Percentiles rank a stretch among this genome's conserved stretches.
These are phyloP conservation scores for Chrysanthemum lavandulifolium DNA, from an alignment of 129 eudicot species.

Conservation along the genomic window DNA sequence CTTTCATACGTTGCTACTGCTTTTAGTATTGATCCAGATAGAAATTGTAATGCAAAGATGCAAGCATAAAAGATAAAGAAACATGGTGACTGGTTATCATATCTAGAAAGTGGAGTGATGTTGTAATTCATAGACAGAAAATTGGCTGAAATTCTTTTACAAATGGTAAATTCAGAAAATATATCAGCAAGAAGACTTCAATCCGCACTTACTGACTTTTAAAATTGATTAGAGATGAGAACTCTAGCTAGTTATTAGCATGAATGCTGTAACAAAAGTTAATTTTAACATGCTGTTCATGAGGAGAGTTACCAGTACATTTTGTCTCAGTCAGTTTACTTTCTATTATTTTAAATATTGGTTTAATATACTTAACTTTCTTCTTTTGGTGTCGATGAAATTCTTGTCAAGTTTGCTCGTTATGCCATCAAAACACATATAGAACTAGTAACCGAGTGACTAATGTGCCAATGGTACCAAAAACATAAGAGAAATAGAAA, in stretches of 20 bases:
- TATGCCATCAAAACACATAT: background rate
- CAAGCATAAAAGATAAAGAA: too few relatives aligned
- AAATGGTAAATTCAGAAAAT: too few relatives aligned
- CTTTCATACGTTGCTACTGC: too few relatives aligned
- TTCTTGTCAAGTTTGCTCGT: background rate
- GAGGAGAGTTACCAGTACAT: slow-evolving; percentile 5
- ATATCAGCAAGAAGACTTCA: background rate
- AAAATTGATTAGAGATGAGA: slow-evolving; percentile 4
- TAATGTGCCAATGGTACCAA: background rate
- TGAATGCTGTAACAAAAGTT: slow-evolving; percentile 8
- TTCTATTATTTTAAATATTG: background rate
- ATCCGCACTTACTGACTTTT: background rate
- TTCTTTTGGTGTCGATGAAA: background rate
- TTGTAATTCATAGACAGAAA: too few relatives aligned
- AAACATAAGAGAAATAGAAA: background rate
- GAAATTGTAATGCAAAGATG: too few relatives aligned
- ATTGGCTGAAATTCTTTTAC: too few relatives aligned
- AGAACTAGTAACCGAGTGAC: background rate
- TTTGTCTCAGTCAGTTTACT: background rate
- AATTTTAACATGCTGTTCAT: background rate
- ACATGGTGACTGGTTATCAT: too few relatives aligned
- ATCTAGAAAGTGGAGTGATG: too few relatives aligned
- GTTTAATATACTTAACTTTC: background rate
- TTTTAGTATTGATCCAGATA: too few relatives aligned
- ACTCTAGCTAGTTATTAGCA: background rate